These are phyloP conservation scores for Entamoeba moshkovskii DNA, from an alignment of 208 protist genomes.

Conservation along the genomic window DNA sequence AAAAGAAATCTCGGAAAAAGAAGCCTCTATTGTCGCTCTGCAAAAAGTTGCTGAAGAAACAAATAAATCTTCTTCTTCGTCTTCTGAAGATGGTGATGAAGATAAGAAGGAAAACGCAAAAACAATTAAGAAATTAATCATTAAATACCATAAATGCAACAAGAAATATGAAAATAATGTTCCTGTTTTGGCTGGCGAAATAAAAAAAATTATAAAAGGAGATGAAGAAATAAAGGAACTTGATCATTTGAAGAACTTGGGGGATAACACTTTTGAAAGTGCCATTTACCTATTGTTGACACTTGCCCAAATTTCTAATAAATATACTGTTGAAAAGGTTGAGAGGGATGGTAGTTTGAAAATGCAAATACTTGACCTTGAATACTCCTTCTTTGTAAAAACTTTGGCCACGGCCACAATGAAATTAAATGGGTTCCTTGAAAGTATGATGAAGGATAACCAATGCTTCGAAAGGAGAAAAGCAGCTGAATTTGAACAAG, in stretches of 20 bases:
- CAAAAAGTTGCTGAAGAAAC: neutral
- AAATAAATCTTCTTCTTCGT: neutral
- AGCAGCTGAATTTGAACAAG: constrained; percentile 1
- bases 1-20: neutral
- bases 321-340: neutral
- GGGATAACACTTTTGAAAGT: neutral
- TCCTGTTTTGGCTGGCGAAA: neutral
- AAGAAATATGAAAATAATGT: neutral
- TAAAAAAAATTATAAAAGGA: neutral
- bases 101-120: neutral
- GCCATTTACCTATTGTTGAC: neutral
- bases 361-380: neutral
- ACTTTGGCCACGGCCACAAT: neutral
- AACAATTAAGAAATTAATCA: neutral
- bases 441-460: neutral
- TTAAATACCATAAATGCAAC: neutral
- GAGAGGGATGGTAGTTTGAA: neutral
- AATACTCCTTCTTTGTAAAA: neutral
- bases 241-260: neutral
- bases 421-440: neutral
- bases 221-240: neutral
- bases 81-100: neutral
- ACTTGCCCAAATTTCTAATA: neutral
- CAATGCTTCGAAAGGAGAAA: neutral
- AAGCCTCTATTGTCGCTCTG: neutral